Evolutionary conservation across 768 basidiomycete species (phyloP), one percentile per base, ranked within the genome.

Genomic region (Termitomyces sp.): DNA sequence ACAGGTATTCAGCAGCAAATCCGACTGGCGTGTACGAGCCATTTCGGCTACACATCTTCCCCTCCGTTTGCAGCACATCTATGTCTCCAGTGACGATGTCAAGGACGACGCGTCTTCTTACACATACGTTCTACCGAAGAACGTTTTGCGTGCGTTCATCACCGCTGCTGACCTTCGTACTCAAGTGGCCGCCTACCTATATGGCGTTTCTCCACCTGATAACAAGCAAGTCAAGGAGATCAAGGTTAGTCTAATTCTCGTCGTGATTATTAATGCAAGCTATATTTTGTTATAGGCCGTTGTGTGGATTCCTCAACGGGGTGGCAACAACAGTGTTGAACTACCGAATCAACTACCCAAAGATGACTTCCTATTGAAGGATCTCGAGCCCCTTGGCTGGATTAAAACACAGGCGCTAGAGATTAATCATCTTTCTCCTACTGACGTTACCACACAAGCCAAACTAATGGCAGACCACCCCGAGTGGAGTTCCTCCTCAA

Each of bases 171-270:
- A 99, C 74, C 82, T 98, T 34, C 91, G 97, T 37, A 97, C 97
- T 2, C 96, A 98, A 74, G 91, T 98, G 36, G 94, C 94, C 0
- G 96, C 88, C 4, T 98, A 87, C 80, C 69, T 99, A 57, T 99
- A 97, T 69, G 97, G 97, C 62, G 81, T 81, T 20, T 95, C 94
- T 6, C 95, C 96, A 4, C 84, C 92, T 5, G 96, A 98, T 73
- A 98, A 98, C 80, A 90, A 92, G 63, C 95, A 95, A 72, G 97
- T 99, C 61, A 97, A 98, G 76, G 97, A 99, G 76, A 91, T 99
- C 76, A 98, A 96, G 79, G 82, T 82, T 46, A 47, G 71, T 52
- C 32, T n/a, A n/a, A n/a, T 14, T 9, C 18, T 26, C n/a, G 24
- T 22, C 12, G 27, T 4, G 1, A 20, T 8, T 6, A 22, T 7